These are phyloP conservation scores for Pleurotus salmoneostramineus DNA, from an alignment of 768 basidiomycete genomes.

Conservation along the genomic window DNA sequence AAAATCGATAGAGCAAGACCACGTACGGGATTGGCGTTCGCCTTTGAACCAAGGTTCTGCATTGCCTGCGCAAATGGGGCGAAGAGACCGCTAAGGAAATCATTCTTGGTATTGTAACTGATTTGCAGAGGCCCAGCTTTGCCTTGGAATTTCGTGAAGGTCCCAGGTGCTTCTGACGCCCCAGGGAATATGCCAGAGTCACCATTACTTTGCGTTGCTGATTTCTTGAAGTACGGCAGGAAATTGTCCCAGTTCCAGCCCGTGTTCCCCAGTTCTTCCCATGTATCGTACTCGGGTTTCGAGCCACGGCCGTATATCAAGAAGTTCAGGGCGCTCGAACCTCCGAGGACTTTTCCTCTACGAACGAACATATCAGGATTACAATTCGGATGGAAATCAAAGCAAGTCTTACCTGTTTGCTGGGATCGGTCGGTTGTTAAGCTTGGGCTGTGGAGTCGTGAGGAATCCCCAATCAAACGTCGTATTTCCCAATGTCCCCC, in stretches of 20 bases:
- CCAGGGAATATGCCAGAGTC: not conserved
- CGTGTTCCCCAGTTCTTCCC: conserved; percentile 12
- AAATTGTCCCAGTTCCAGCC: not conserved
- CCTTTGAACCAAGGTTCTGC: not conserved
- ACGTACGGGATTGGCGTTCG: not conserved
- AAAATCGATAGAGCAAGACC: not conserved
- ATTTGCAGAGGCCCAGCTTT: not conserved
- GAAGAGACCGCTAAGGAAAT: not conserved
- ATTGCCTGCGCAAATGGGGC: not conserved
- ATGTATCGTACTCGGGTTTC: conserved; percentile 16
- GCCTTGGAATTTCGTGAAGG: not conserved
- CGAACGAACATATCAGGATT: not conserved
- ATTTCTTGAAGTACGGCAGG: not conserved
- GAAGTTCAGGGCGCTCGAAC: conserved; percentile 16
- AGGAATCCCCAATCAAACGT: conserved; percentile 14
- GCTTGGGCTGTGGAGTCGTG: conserved; percentile 10
- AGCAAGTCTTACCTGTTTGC: not conserved
- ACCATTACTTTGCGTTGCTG: too few relatives aligned
- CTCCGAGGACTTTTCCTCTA: conserved; percentile 20
- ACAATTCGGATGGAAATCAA: not conserved
- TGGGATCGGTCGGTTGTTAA: not conserved
- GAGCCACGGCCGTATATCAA: conserved; percentile 16
- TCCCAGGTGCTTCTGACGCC: not conserved
- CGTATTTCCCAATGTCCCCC: not conserved
- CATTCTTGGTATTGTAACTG: not conserved